Evolutionary conservation across 169 alveolate species (phyloP), one percentile per base, ranked within the genome.

Genomic region (Babesia bigemina): DNA sequence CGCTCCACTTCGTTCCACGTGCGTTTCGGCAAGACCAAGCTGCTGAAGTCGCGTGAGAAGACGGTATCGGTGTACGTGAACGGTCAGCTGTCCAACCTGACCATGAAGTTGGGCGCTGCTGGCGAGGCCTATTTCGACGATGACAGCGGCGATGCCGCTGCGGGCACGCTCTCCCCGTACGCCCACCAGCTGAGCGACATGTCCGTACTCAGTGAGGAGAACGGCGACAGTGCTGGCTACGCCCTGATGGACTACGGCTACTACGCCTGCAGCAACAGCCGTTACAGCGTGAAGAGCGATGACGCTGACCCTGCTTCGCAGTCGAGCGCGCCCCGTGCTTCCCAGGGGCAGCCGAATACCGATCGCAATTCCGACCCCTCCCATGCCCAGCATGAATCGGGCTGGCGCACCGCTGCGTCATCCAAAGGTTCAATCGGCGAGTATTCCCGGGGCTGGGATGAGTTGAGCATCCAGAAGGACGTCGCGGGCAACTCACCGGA

Each of bases 121-220:
- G 99, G 99, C 10, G 99, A 97, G 82, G 99, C 99, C 2, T 96
- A 86, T 75, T 96, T 96, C 87, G 90, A 93, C 55, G 95, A 94
- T 53, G 95, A 93, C 29, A 86, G 75, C 17, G 93, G 88, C 52
- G 71, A 76, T 9, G 55, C 22, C 24, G 53, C 59, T 0, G 50
- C 57, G 28, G 70, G 45, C n/a, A n/a, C 7, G 13, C 28, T 13
- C 6, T 36, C 69, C 17, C 16, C 39, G 24, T 22, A 14, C 12
- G 4, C 66, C 24, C 50, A 21, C 22, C 13, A 50, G 24, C 28
- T 44, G 26, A 67, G 76, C 48, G 76, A 67, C 17, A 26, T 28
- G 16, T 67, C 76, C 16, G 63, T 14, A 28, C 50, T 29, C 39
- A 22, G 42, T 29, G 74, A 65, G 4, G 66, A 58, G 2, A 42